Evolutionary conservation across 495 filamentous ascomycete genomes (phyloP).

Genomic region (Chaetomium cochliodes): DNA sequence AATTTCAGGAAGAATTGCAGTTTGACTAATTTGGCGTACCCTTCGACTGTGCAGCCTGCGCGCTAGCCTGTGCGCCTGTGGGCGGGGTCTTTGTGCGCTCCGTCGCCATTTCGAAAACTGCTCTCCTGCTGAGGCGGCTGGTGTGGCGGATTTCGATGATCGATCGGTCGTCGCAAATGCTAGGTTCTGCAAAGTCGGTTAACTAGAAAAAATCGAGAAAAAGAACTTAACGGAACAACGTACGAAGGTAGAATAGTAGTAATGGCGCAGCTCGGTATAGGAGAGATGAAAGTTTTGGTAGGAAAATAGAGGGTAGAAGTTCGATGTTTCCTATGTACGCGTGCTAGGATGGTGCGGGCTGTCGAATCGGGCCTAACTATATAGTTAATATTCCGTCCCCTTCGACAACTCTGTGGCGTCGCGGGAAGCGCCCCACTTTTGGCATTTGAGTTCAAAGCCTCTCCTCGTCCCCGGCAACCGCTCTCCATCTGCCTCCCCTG

Average conservation of each 20-base stretch:
- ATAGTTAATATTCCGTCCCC: no score
- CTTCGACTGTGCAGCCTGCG: background rate
- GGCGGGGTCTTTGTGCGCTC: background rate
- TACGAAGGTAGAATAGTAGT: background rate
- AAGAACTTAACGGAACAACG: background rate
- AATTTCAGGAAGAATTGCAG: conserved; percentile 4
- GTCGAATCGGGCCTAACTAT: no score
- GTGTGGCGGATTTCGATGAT: background rate
- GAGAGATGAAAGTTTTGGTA: background rate
- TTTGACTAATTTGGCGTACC: background rate
- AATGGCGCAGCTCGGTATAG: background rate
- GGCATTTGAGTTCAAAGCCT: no score
- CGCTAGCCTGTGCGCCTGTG: background rate
- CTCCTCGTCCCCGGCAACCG: no score
- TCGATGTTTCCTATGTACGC: background rate
- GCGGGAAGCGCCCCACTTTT: no score
- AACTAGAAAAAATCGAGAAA: background rate
- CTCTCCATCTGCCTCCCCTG: no score
- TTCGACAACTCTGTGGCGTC: no score
- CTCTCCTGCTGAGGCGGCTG: background rate
- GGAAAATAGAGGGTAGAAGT: background rate
- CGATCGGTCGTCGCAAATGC: background rate
- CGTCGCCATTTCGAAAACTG: background rate
- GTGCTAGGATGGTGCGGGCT: no score
- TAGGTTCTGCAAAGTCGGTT: background rate